Evolutionary conservation across 805 yeast species (phyloP).

Genomic region (Candida ulmi): DNA sequence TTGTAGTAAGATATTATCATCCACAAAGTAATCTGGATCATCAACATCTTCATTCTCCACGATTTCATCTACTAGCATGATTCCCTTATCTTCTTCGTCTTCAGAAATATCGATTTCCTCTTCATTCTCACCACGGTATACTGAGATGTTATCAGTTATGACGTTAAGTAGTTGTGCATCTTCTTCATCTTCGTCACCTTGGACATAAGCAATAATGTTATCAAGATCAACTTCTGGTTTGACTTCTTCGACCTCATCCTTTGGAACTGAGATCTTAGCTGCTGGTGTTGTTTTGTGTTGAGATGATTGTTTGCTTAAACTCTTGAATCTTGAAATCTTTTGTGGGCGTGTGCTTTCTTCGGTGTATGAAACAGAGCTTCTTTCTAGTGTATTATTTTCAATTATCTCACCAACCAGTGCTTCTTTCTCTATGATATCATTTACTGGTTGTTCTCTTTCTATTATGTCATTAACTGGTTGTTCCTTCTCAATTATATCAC

Average conservation of each 20-base stretch:
- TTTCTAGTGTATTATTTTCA: too few species aligned
- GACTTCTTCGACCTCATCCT: background rate
- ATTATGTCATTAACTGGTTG: conserved; percentile 1
- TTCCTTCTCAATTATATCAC: conserved; percentile 1
- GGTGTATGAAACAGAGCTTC: too few species aligned
- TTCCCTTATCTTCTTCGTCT: conserved; percentile 29
- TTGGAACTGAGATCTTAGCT: background rate
- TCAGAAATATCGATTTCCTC: conserved; percentile 25
- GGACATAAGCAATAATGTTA: conserved; percentile 11
- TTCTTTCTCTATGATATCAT: conserved; percentile 12
- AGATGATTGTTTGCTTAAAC: conserved; percentile 2
- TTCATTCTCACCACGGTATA: conserved; percentile 20
- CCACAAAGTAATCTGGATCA: conserved; percentile 22
- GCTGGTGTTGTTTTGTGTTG: background rate
- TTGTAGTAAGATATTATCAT: conserved; percentile 20
- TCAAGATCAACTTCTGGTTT: conserved; percentile 8
- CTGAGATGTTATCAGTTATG: conserved; percentile 16
- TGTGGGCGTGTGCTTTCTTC: conserved; percentile 1
- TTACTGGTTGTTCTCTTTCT: conserved; percentile 2
- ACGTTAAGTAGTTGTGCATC: conserved; percentile 13
- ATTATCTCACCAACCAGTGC: too few species aligned
- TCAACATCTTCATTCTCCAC: conserved; percentile 33
- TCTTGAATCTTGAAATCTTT: conserved; percentile 26
- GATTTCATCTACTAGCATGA: conserved; percentile 36
- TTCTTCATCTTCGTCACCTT: conserved; percentile 16